Base-by-base conservation (phyloP, 140 eudicot genomes). In the Artemisia princeps region DNA sequence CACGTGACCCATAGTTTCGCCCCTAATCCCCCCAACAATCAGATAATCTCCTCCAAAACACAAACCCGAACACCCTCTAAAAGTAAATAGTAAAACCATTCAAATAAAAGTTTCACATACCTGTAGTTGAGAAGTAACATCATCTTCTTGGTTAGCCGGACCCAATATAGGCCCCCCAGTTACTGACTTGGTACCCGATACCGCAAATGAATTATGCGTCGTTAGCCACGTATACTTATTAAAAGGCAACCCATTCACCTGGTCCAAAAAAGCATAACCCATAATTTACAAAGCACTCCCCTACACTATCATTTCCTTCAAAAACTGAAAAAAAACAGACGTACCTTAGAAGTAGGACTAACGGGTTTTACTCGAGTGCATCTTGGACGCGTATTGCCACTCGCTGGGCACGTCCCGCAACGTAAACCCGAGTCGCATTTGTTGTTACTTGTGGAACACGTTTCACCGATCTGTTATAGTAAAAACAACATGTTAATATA, bases 161-260 rank as follows among this genome's bases (percentile, higher is more conserved):
- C 96, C 87, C 10, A 92, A 64, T 65, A 88, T 22, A 19, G 22
- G 16, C 0, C 85, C 72, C 14, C 96, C 96, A 15, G 96, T 80
- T 0, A 72, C 63, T 6, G 99, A 84, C 26, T 40, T 78, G 0
- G 87, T 42, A 20, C 86, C 95, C 62, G 81, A 55, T 11, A 74
- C 69, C 14, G 99, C 95, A 77, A 70, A 92, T 24, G 99, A 82
- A 65, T 88, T 92, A 71, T 92, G 99, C 64, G 95, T 88, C 80
- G 96, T 92, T 71, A 88, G 69, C 96, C 96, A 88, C 62, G 99
- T 71, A 73, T 92, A 92, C 37, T 72, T 81, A 69, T 92, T 88
- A 61, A 85, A 92, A 33, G 99, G 94, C 19, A 92, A 74, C 9
- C 91, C 95, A 52, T 75, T 84, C 10, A 92, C 99, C 99, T 92